phyloP scores from a whole-genome alignment of 805 yeast species.

The Saturnispora serradocipensis region DNA sequence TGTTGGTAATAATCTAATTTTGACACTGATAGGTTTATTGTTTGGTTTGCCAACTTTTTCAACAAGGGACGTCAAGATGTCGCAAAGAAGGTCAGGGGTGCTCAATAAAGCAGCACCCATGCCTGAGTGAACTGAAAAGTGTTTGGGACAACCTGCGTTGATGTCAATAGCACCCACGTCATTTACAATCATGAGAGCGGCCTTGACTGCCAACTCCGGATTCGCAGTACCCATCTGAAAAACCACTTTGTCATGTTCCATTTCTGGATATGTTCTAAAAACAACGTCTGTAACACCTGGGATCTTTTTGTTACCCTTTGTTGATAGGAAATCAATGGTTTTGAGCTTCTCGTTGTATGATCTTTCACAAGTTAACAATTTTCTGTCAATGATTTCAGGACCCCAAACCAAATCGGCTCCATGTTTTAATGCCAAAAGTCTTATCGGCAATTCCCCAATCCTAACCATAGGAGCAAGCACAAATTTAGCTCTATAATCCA shows the following conservation, averaged over 20 bases:
- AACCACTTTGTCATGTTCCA: constrained; percentile 60
- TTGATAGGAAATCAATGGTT: constrained; percentile 50
- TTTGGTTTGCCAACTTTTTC: constrained; percentile 70
- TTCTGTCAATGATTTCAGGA: constrained; percentile 89
- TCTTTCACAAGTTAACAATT: constrained; percentile 63
- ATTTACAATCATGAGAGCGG: constrained; percentile 67
- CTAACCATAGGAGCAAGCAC: constrained; percentile 97
- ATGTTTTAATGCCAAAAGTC: constrained; percentile 66
- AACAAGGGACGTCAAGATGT: constrained; percentile 61
- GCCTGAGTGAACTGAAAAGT: constrained; percentile 87
- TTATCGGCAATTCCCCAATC: constrained; percentile 87
- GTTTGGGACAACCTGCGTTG: constrained; percentile 97
- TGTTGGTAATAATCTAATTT: constrained; percentile 69
- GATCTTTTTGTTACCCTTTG: constrained; percentile 31
- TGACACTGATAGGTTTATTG: constrained; percentile 78
- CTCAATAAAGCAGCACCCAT: constrained; percentile 92
- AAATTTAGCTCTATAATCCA: constrained; percentile 65
- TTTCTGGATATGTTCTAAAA: constrained; percentile 60
- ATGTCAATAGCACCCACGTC: constrained; percentile 93
- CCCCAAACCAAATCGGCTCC: constrained; percentile 97
- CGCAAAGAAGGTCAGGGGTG: constrained; percentile 71
- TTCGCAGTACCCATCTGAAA: constrained; percentile 88
- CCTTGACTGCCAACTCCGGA: constrained; percentile 79
- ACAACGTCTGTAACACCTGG: constrained; percentile 42
- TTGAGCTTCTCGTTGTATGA: constrained; percentile 44